Evolutionary conservation across 768 basidiomycete genomes (phyloP).

Genomic region (Suillus americanus): DNA sequence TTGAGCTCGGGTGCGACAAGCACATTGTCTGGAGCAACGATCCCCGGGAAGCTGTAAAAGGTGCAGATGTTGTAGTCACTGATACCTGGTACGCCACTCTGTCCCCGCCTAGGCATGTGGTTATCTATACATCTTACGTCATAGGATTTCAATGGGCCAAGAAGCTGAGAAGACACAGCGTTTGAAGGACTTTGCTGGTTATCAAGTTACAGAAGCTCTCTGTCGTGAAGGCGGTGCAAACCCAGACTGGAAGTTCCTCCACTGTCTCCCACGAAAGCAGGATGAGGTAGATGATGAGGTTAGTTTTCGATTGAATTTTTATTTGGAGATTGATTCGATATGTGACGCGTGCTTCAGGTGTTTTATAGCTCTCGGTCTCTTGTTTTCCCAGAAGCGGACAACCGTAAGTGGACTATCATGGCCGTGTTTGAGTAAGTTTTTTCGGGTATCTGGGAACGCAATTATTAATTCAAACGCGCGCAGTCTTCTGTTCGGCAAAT

Average conservation of each 20-base stretch:
- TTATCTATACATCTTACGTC: neutral
- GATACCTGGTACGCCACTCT: slow-evolving; percentile 78
- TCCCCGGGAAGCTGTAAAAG: slow-evolving; percentile 83
- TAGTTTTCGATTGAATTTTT: slow-evolving; percentile 10
- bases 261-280: slow-evolving; percentile 90
- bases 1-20: slow-evolving; percentile 71
- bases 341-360: slow-evolving; percentile 46
- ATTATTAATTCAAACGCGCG: neutral
- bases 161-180: slow-evolving; percentile 91
- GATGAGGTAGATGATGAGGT: slow-evolving; percentile 97
- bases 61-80: slow-evolving; percentile 93
- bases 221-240: slow-evolving; percentile 82
- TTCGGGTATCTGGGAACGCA: neutral
- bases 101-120: no score
- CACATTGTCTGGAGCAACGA: slow-evolving; percentile 72
- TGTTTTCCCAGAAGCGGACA: slow-evolving; percentile 93
- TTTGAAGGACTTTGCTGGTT: slow-evolving; percentile 83
- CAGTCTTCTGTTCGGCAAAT: slow-evolving; percentile 46
- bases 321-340: slow-evolving; percentile 3
- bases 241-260: slow-evolving; percentile 90
- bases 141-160: slow-evolving; percentile 98
- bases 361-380: slow-evolving; percentile 92
- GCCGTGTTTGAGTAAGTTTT: slow-evolving; percentile 82
- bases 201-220: slow-evolving; percentile 89
- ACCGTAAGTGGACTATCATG: slow-evolving; percentile 97